Base-by-base conservation (phyloP, 2,329 filamentous ascomycete genomes). In the Westerdykella aurantiaca region DNA sequence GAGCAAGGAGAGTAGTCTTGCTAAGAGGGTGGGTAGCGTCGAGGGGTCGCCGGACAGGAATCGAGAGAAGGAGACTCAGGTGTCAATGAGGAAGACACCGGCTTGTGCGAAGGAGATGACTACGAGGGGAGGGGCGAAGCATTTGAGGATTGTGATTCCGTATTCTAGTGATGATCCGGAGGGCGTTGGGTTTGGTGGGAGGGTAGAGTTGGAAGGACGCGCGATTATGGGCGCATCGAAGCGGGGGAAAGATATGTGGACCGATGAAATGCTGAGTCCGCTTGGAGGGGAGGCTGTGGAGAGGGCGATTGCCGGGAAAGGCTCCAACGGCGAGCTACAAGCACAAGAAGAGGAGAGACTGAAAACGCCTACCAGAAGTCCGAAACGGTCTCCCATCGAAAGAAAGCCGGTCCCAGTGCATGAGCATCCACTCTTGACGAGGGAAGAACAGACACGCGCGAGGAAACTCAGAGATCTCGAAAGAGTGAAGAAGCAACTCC, bases 61-160 rank as follows among this genome's bases (percentile, higher is more conserved):
- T 18, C 22, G 37, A 12, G 37, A 38, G 21, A 21, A 22, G 37
- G 22, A 21, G 17, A 9, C 2, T 10, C 9, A 29, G 25, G 25
- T 7, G 37, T 3, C 22, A 12, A 2, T 4, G 14, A 38, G 22
- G 37, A 23, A 22, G 37, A 38, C 41, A 25, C 58, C 58, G 12
- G 43, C 56, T 5, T 64, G 61, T 21, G 52, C 60, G 6, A 49
- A 51, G 13, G 60, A 64, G 37, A 56, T 53, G 51, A 61, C 47
- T 18, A 64, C 62, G 2, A 50, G 49, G 9, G 49, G 47, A 10
- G 62, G 62, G 10, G 52, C 56, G n/a, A 59, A 51, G 29, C 59
- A 64, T 50, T 47, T 64, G 3, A 53, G 49, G 34, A 66, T 64
- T 31, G 40, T 62, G 34, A 54, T 64, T 17, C 58, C 58, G 1